phyloP scores from a whole-genome alignment of 2,329 filamentous ascomycete genomes.

The Penicillium hordei region DNA sequence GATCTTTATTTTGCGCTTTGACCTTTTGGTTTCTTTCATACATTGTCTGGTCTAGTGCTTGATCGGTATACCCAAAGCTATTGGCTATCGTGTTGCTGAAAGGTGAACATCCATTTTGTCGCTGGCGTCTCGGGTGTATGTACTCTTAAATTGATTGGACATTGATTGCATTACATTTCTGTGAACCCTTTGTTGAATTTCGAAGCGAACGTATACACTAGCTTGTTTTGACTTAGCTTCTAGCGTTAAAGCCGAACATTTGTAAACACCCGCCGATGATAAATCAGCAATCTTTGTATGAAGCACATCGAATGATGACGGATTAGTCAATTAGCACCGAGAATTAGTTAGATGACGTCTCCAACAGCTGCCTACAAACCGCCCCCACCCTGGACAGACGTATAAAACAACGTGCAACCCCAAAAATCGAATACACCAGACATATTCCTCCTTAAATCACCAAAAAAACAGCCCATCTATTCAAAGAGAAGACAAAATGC shows the following conservation, averaged over 20 bases:
- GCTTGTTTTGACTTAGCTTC: background rate
- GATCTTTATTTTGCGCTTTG: background rate
- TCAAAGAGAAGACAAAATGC: slow-evolving; percentile 2
- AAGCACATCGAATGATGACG: background rate
- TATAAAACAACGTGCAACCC: background rate
- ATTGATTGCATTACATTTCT: background rate
- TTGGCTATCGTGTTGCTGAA: slow-evolving; percentile 6
- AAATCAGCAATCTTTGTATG: background rate
- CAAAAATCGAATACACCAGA: too few relatives aligned
- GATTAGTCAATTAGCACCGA: background rate
- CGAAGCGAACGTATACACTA: background rate
- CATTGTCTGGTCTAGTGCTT: slow-evolving; percentile 2
- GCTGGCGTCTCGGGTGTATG: background rate
- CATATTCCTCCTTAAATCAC: too few relatives aligned
- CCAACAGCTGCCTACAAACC: background rate
- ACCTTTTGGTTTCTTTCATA: background rate
- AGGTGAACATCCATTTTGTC: background rate
- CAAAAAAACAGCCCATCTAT: too few relatives aligned
- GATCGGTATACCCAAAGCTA: slow-evolving; percentile 12
- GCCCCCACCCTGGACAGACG: background rate
- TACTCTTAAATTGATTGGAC: background rate
- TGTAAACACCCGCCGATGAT: background rate
- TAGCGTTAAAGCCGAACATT: background rate
- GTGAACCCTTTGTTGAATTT: background rate
- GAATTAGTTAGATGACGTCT: background rate